phyloP scores from a whole-genome alignment of 257 asterid species.

The Petunia axillaris region DNA sequence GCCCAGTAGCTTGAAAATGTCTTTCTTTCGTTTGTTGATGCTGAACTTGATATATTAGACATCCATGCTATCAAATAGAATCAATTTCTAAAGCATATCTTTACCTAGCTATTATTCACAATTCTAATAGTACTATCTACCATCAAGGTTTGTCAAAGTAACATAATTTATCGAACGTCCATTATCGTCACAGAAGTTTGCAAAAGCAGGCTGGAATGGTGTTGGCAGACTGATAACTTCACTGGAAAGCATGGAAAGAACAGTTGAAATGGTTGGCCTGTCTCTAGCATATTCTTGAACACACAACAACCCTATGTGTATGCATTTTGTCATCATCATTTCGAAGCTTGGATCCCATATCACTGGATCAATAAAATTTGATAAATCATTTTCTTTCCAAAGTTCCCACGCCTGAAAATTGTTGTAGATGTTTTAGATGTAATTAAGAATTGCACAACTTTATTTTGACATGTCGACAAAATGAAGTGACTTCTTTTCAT shows the following conservation, averaged over 20 bases:
- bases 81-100: too few species aligned
- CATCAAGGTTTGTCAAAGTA: slow-evolving; percentile 22
- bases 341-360: slow-evolving; percentile 38
- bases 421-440: not conserved
- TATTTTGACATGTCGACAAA: too few species aligned
- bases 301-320: slow-evolving; percentile 59
- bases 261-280: slow-evolving; percentile 55
- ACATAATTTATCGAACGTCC: slow-evolving; percentile 13
- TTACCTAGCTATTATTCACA: too few species aligned
- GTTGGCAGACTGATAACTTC: slow-evolving; percentile 37
- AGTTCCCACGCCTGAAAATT: slow-evolving; percentile 61
- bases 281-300: slow-evolving; percentile 55
- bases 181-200: slow-evolving; percentile 28
- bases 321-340: slow-evolving; percentile 43
- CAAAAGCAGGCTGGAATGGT: slow-evolving; percentile 50
- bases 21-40: too few species aligned
- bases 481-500: too few species aligned
- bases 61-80: too few species aligned
- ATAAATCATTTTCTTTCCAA: slow-evolving; percentile 44
- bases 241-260: slow-evolving; percentile 49
- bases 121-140: not conserved
- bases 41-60: too few species aligned
- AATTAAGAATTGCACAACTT: not conserved
- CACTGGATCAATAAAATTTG: slow-evolving; percentile 52
- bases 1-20: too few species aligned